These are phyloP conservation scores for Leccinum rimulosum DNA, from an alignment of 768 basidiomycete genomes.

Conservation along the genomic window DNA sequence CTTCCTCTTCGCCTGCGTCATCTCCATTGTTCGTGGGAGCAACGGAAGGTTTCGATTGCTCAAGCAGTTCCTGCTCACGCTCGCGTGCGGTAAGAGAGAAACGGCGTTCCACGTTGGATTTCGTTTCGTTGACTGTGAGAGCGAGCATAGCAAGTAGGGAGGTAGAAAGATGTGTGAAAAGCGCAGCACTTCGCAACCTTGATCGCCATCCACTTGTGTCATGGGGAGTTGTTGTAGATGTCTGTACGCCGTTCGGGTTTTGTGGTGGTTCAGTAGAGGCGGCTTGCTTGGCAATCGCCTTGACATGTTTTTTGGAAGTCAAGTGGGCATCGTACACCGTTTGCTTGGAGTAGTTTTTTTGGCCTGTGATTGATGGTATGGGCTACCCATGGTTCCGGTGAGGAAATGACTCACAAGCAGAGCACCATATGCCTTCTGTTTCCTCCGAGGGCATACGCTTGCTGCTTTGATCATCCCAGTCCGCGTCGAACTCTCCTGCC, in stretches of 20 bases:
- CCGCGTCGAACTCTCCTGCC: constrained; percentile 60
- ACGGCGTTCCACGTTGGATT: constrained; percentile 93
- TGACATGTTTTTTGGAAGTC: constrained; percentile 93
- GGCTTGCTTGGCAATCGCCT: constrained; percentile 78
- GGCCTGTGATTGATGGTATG: constrained; percentile 51
- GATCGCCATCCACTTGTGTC: constrained; percentile 33
- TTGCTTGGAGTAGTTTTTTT: constrained; percentile 93
- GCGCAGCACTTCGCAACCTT: constrained; percentile 64
- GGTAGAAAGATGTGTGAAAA: constrained; percentile 67
- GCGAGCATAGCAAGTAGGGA: constrained; percentile 64
- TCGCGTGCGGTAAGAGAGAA: constrained; percentile 97
- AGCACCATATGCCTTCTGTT: constrained; percentile 83
- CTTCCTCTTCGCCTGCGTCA: constrained; percentile 74
- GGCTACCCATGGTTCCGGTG: neutral
- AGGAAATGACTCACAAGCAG: constrained; percentile 66
- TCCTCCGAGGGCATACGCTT: constrained; percentile 44
- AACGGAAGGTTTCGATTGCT: constrained; percentile 55
- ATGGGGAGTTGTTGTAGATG: constrained; percentile 35
- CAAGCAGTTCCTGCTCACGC: constrained; percentile 89
- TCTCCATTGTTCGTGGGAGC: constrained; percentile 42
- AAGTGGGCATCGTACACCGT: constrained; percentile 97
- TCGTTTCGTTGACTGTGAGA: constrained; percentile 78
- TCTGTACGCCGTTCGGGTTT: constrained; percentile 33
- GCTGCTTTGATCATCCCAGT: constrained; percentile 60
- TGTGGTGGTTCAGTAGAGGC: constrained; percentile 34